These are phyloP conservation scores for Amphicarpaea edgeworthii DNA, from an alignment of 306 rosid genomes.

Conservation along the genomic window DNA sequence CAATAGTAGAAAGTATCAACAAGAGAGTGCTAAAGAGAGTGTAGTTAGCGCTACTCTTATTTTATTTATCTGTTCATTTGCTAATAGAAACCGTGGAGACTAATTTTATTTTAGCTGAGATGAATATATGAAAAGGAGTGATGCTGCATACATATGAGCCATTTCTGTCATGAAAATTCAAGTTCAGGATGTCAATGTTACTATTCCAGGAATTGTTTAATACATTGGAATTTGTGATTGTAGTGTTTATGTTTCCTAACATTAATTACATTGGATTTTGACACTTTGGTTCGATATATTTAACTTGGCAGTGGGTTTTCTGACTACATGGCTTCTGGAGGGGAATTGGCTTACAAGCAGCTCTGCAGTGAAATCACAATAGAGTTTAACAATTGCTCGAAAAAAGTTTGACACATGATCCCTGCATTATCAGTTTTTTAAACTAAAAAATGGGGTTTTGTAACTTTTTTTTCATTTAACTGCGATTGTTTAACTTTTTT, in stretches of 20 bases:
- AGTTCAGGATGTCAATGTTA: neutral
- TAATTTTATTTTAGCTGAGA: too few relatives aligned
- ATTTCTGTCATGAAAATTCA: too few relatives aligned
- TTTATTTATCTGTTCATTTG: neutral
- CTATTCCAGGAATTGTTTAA: neutral
- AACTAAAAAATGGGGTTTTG: neutral
- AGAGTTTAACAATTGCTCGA: constrained; percentile 89
- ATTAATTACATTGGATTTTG: constrained; percentile 9
- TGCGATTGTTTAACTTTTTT: constrained; percentile 44
- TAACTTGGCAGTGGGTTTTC: constrained; percentile 70
- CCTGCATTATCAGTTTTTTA: neutral
- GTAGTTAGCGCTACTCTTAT: too few relatives aligned
- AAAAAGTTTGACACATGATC: constrained; percentile 58
- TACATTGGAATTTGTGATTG: neutral
- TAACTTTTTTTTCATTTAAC: constrained; percentile 33
- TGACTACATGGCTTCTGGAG: constrained; percentile 72
- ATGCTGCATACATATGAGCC: too few relatives aligned
- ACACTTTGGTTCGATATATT: neutral
- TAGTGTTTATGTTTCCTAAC: constrained; percentile 1
- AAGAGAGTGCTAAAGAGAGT: too few relatives aligned
- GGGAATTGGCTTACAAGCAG: constrained; percentile 71
- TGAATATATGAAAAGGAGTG: too few relatives aligned
- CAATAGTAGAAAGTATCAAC: too few relatives aligned
- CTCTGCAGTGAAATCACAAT: constrained; percentile 81
- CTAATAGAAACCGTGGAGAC: neutral